Conservation (phyloP, 1,139 yeast genomes). For the Scheffersomyces quercinus region DNA sequence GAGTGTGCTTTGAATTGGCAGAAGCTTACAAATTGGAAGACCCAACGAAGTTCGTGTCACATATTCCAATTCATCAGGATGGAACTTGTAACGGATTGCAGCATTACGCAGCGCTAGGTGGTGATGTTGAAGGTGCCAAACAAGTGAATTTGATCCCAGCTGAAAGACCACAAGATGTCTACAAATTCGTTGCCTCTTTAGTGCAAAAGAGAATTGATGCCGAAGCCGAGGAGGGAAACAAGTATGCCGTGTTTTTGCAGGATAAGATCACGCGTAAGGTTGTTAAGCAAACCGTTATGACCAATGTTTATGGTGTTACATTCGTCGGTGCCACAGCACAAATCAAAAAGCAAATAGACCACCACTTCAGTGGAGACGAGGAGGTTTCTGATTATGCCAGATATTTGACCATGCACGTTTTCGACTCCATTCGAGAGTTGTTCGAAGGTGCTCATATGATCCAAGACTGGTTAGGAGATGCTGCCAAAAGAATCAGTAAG, state of each 20-base stretch:
- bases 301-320: slow-evolving; percentile 97
- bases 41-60: slow-evolving; percentile 74
- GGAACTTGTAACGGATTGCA: slow-evolving; percentile 98
- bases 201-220: slow-evolving; percentile 60
- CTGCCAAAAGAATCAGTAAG: slow-evolving; percentile 79
- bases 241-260: slow-evolving; percentile 52
- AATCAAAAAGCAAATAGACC: slow-evolving; percentile 64
- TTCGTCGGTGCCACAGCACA: slow-evolving; percentile 91
- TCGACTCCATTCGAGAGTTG: slow-evolving; percentile 79
- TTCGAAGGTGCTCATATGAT: slow-evolving; percentile 92
- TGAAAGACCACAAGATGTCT: slow-evolving; percentile 89
- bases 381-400: slow-evolving; percentile 49
- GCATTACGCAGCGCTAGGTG: slow-evolving; percentile 97
- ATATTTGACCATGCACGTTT: slow-evolving; percentile 77
- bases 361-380: slow-evolving; percentile 44
- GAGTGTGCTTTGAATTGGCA: slow-evolving; percentile 77
- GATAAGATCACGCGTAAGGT: slow-evolving; percentile 80
- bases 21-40: slow-evolving; percentile 71
- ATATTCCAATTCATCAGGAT: slow-evolving; percentile 93
- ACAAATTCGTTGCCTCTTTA: slow-evolving; percentile 75
- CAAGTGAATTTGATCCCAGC: slow-evolving; percentile 87
- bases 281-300: slow-evolving; percentile 97
- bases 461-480: slow-evolving; percentile 93
- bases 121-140: slow-evolving; percentile 90
- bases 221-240: slow-evolving; percentile 60